phyloP scores from a whole-genome alignment of 2,329 filamentous ascomycete genomes.

The Chrysosphaeria jannelii region DNA sequence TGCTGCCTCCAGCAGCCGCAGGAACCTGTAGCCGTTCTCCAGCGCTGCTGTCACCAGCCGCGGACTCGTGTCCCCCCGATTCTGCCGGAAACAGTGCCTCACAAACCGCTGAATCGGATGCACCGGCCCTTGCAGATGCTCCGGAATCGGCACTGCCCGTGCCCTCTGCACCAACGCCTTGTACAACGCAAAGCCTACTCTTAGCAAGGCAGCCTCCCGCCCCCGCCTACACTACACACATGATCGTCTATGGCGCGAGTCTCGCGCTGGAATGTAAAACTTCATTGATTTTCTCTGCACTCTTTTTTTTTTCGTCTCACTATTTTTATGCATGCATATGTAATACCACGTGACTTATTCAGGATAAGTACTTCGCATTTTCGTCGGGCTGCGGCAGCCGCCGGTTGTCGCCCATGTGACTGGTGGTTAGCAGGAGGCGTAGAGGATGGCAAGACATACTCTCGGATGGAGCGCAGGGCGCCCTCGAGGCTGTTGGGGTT shows the following conservation, averaged over 20 bases:
- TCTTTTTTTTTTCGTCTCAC: too few species aligned
- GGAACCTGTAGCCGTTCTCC: slow-evolving; percentile 26
- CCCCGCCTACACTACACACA: slow-evolving; percentile 8
- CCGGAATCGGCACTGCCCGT: slow-evolving; percentile 18
- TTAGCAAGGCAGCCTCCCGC: too few species aligned
- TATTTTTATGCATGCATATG: too few species aligned
- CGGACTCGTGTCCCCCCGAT: slow-evolving; percentile 24
- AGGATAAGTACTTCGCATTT: too few species aligned
- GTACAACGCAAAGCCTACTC: slow-evolving; percentile 46
- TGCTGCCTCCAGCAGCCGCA: slow-evolving; percentile 11
- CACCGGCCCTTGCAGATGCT: slow-evolving; percentile 11
- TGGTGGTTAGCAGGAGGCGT: too few species aligned
- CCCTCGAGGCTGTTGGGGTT: too few species aligned
- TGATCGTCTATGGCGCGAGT: slow-evolving; percentile 21
- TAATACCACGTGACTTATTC: too few species aligned
- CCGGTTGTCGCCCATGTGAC: slow-evolving; percentile 93
- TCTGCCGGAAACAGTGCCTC: slow-evolving; percentile 28
- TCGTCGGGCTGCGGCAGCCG: slow-evolving; percentile 85
- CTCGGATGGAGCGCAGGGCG: too few species aligned
- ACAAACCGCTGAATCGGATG: slow-evolving; percentile 26
- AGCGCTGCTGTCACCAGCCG: slow-evolving; percentile 31
- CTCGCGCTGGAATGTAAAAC: slow-evolving; percentile 16
- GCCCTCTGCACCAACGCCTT: slow-evolving; percentile 33
- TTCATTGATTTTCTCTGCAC: too few species aligned
- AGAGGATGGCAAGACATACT: too few species aligned